Conservation (phyloP, 768 basidiomycete species). For the Hydnomerulius pinastri region DNA sequence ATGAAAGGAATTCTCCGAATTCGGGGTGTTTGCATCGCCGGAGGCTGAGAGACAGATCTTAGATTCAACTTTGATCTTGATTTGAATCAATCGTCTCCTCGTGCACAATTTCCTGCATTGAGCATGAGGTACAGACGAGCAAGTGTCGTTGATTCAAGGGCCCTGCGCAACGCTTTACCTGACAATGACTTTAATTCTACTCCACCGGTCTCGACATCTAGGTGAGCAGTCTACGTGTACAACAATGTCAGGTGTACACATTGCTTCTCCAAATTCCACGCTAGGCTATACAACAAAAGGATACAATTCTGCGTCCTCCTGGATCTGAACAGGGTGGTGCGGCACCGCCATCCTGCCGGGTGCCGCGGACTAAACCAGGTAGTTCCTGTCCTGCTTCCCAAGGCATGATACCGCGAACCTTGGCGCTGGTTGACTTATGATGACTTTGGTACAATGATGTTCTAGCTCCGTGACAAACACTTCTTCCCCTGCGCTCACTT, state of each 20-base stretch:
- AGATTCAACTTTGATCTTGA: constrained; percentile 18
- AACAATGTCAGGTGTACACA: not conserved
- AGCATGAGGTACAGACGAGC: not conserved
- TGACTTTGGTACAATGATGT: not conserved
- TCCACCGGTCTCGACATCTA: not conserved
- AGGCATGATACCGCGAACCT: constrained; percentile 5
- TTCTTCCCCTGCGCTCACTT: not conserved
- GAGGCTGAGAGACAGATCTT: constrained; percentile 33
- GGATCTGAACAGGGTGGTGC: too few species aligned
- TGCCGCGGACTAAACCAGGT: constrained; percentile 13
- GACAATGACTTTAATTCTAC: not conserved
- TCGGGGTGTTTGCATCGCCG: constrained; percentile 35
- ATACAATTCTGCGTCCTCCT: not conserved
- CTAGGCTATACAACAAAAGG: not conserved
- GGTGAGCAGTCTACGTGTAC: not conserved
- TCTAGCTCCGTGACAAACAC: constrained; percentile 12
- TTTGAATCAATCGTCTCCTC: not conserved
- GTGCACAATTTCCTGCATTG: not conserved
- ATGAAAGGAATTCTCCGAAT: constrained; percentile 30
- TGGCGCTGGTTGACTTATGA: not conserved
- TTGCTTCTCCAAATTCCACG: not conserved
- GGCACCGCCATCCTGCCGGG: constrained; percentile 17
- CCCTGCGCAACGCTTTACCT: not conserved
- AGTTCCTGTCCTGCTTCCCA: constrained; percentile 6
- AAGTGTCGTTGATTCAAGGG: not conserved